phyloP scores from a whole-genome alignment of 2,329 filamentous ascomycete species.

The Chalara sp. region DNA sequence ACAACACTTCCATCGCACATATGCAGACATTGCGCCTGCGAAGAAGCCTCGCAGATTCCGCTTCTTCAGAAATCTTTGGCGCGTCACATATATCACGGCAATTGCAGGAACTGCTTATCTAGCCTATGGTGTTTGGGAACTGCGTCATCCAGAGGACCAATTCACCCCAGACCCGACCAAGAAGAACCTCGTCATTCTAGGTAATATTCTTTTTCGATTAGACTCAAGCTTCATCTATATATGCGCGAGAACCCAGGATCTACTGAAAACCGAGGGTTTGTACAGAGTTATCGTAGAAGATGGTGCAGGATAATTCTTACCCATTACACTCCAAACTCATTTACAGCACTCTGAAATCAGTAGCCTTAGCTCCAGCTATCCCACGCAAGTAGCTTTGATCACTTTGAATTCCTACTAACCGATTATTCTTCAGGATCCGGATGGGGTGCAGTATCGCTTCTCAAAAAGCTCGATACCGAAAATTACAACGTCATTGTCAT shows the following conservation, averaged over 20 bases:
- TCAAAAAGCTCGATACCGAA: conserved; percentile 97
- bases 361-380: too few relatives aligned
- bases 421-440: conserved; percentile 63
- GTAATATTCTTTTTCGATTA: conserved; percentile 40
- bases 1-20: conserved; percentile 37
- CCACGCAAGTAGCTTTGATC: too few relatives aligned
- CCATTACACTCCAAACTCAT: too few relatives aligned
- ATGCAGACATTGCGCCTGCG: conserved; percentile 35
- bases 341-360: too few relatives aligned
- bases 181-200: conserved; percentile 95
- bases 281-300: too few relatives aligned
- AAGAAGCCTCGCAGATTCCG: conserved; percentile 54
- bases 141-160: conserved; percentile 78
- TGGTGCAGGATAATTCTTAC: too few relatives aligned
- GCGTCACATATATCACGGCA: conserved; percentile 69
- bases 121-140: conserved; percentile 74
- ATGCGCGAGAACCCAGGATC: too few relatives aligned
- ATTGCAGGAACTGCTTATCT: conserved; percentile 65
- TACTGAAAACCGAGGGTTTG: too few relatives aligned
- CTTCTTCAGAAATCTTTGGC: conserved; percentile 74
- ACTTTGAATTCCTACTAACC: too few relatives aligned
- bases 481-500: conserved; percentile 99
- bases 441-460: conserved; percentile 90
- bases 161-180: conserved; percentile 73
- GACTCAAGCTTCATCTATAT: too few relatives aligned